Conservation (phyloP, 2,329 filamentous ascomycete species). For the Colletotrichum aenigma region DNA sequence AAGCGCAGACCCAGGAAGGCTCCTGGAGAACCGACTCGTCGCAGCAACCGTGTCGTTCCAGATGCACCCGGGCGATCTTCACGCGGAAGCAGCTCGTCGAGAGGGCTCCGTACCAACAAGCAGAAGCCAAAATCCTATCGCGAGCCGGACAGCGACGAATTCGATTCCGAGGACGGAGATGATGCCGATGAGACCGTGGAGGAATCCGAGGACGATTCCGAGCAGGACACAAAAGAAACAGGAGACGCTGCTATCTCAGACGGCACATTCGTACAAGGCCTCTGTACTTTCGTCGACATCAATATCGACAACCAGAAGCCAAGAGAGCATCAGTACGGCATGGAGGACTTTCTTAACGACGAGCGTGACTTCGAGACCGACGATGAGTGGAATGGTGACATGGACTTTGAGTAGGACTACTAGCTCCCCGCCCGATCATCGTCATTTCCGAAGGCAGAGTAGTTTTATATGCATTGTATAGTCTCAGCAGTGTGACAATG, state of each 20-base stretch:
- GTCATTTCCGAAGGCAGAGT: neutral
- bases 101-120: conserved; percentile 23
- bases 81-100: conserved; percentile 30
- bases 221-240: conserved; percentile 17
- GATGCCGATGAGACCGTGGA: conserved; percentile 6
- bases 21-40: conserved; percentile 31
- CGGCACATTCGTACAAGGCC: conserved; percentile 61
- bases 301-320: conserved; percentile 79
- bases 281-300: conserved; percentile 73
- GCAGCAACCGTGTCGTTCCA: conserved; percentile 40
- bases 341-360: conserved; percentile 72
- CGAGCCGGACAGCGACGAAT: conserved; percentile 52
- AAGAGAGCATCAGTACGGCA: conserved; percentile 68
- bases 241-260: neutral
- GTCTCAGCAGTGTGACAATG: neutral
- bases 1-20: conserved; percentile 13
- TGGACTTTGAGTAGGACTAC: conserved; percentile 50
- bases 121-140: conserved; percentile 36
- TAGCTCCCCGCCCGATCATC: neutral
- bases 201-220: conserved; percentile 6
- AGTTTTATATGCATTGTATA: neutral
- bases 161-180: conserved; percentile 31
- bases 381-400: conserved; percentile 63
- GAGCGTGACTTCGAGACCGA: conserved; percentile 59
- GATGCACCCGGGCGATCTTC: conserved; percentile 27